Evolutionary conservation across 768 basidiomycete genomes (phyloP), one percentile per base, ranked within the genome.

Genomic region (Stropharia rugosoannulata): DNA sequence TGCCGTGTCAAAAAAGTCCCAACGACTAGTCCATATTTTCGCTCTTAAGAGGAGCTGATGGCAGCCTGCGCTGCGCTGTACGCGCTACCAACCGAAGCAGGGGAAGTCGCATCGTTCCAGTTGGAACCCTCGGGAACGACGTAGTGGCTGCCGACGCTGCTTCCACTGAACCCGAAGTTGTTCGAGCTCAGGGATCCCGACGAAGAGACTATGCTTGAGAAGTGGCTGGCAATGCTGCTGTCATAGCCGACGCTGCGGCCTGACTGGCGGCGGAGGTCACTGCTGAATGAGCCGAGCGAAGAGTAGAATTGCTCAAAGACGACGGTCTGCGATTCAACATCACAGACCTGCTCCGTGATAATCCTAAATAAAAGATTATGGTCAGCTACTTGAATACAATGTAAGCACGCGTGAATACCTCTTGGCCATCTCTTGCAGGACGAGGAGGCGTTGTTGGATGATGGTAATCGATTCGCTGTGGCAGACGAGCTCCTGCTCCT

Each of bases 241-340:
- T 78, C 78, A 53, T 66, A 77, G 60, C 75, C 74, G 50, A 71
- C 73, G 22, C 68, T 64, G 59, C 62, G 68, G 49, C 67, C 64
- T 16, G 74, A 75, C 48, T 66, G 58, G 59, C 70, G 77, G 43
- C 65, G 63, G 52, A 78, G 56, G 59, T 80, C 78, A 41, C 65
- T 59, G 51, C 66, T 68, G 71, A 78, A 80, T 56, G 66, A 51
- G 56, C 61, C 38, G 35, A 78, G 58, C 54, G 72, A 67, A 16
- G 70, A 63, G 52, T 67, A 68, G 68, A 72, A 75, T 59, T 78
- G 76, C 58, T 76, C 67, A 60, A 79, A 73, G 53, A 73, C 68
- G 56, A 77, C 72, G 55, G 70, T 71, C 60, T 81, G 80, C 25
- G 74, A 71, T 60, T 81, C 80, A 39, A 80, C 79, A 35, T 80